phyloP scores from a whole-genome alignment of 345 rosid species.

The Hibiscus mutabilis region DNA sequence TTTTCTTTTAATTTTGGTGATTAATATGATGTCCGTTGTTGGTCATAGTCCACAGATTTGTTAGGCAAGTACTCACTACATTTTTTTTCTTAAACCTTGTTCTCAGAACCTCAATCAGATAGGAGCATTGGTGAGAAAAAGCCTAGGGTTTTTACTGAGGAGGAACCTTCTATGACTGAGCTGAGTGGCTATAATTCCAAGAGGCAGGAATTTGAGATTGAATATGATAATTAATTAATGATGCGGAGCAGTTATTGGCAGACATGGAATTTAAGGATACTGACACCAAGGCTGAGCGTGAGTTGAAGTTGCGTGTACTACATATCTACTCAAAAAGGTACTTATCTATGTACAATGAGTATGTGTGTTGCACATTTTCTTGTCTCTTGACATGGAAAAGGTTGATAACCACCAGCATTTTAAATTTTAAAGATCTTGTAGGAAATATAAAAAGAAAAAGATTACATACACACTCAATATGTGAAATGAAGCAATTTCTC shows the following conservation, averaged over 20 bases:
- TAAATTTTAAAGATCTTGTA: not conserved
- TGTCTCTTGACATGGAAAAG: conserved; percentile 3
- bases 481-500: not conserved
- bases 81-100: conserved; percentile 5
- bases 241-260: conserved; percentile 87
- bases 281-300: conserved; percentile 69
- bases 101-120: conserved; percentile 57
- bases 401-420: not conserved
- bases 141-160: conserved; percentile 56
- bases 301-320: conserved; percentile 70
- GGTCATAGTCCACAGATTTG: not conserved
- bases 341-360: conserved; percentile 2
- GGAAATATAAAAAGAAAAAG: not conserved
- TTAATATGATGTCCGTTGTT: not conserved
- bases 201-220: conserved; percentile 93
- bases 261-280: conserved; percentile 90
- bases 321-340: conserved; percentile 84
- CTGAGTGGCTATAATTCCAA: conserved; percentile 81
- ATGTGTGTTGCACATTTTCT: not conserved
- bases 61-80: not conserved
- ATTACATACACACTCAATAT: not conserved
- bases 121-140: conserved; percentile 90
- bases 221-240: conserved; percentile 90
- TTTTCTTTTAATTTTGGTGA: not conserved
- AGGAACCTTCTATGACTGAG: conserved; percentile 66